A percentile compares a stretch with the other conserved stretches of the same genome.
phyloP scores from a whole-genome alignment of 225 moss, liverwort and hornwort species.

The Pleurozium schreberi region DNA sequence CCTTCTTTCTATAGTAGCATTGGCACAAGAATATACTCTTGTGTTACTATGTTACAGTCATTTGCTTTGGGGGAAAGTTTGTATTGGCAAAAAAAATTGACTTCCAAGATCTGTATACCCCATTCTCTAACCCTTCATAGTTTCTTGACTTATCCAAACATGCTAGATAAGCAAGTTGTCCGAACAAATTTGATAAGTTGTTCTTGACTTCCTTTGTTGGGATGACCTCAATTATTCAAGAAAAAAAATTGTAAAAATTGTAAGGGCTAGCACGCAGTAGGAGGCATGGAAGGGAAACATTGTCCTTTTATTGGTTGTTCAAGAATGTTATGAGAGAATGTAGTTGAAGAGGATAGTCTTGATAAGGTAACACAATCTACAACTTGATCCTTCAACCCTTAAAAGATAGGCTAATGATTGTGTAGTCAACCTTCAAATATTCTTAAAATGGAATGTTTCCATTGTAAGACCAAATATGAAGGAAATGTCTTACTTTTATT shows the following conservation, averaged over 20 bases:
- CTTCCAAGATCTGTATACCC: neutral
- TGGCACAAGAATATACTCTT: neutral
- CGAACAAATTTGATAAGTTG: neutral
- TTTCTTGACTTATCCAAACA: neutral
- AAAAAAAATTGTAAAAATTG: no score
- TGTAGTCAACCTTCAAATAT: neutral
- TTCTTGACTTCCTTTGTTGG: neutral
- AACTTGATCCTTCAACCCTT: neutral
- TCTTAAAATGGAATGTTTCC: neutral
- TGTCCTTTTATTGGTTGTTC: neutral
- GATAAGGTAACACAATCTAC: neutral
- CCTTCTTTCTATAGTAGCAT: neutral
- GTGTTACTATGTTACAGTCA: accelerated
- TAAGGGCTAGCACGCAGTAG: no score
- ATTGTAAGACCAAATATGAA: neutral
- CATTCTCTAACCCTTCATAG: neutral
- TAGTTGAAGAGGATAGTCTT: neutral
- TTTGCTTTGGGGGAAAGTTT: neutral
- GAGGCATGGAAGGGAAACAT: neutral
- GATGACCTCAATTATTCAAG: accelerated
- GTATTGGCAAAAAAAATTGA: neutral
- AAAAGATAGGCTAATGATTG: accelerated
- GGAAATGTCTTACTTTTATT: neutral
- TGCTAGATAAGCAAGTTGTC: accelerated
- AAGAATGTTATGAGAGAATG: neutral